Evolutionary conservation across 192 early-diverging fungal genomes (phyloP).

Genomic region (Pilobolus umbonatus): DNA sequence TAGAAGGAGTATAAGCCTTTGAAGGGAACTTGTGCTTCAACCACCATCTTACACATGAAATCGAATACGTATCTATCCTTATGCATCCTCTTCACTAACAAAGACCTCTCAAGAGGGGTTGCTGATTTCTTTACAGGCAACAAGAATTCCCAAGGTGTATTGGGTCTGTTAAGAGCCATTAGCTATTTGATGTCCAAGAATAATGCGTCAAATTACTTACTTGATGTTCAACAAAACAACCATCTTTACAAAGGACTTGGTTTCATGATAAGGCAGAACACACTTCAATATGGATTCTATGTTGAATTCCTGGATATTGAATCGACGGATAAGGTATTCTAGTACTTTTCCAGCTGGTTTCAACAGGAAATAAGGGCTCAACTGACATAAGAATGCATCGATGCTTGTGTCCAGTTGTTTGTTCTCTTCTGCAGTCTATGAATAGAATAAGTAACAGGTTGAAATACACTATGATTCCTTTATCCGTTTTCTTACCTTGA

Average conservation of each 20-base stretch:
- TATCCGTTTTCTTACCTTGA: slow-evolving; percentile 48
- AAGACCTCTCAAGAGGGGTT: slow-evolving; percentile 60
- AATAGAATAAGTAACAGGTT: not conserved
- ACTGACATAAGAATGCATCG: slow-evolving; percentile 60
- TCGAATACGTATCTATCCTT: slow-evolving; percentile 68
- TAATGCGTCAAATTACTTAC: slow-evolving; percentile 35
- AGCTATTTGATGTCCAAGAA: not conserved
- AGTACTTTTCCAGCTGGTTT: slow-evolving; percentile 81
- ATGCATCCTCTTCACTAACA: slow-evolving; percentile 64
- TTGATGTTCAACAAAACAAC: slow-evolving; percentile 66
- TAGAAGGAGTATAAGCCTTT: slow-evolving; percentile 66
- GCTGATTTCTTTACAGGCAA: slow-evolving; percentile 46
- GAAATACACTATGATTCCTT: not conserved
- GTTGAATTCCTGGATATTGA: slow-evolving; percentile 86
- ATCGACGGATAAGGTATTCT: slow-evolving; percentile 90
- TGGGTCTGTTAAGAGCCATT: not conserved
- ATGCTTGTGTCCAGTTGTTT: slow-evolving; percentile 74
- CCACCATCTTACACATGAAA: slow-evolving; percentile 69
- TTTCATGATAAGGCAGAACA: slow-evolving; percentile 93
- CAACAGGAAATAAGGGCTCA: slow-evolving; percentile 84
- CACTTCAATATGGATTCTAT: slow-evolving; percentile 68
- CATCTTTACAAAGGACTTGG: slow-evolving; percentile 80
- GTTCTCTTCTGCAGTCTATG: slow-evolving; percentile 75
- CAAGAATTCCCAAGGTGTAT: slow-evolving; percentile 54
- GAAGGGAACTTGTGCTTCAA: slow-evolving; percentile 32